Percentiles rank a stretch among this genome's conserved stretches.
Evolutionary conservation across 768 basidiomycete genomes (phyloP).

Genomic region (Suillus fuscotomentosus): DNA sequence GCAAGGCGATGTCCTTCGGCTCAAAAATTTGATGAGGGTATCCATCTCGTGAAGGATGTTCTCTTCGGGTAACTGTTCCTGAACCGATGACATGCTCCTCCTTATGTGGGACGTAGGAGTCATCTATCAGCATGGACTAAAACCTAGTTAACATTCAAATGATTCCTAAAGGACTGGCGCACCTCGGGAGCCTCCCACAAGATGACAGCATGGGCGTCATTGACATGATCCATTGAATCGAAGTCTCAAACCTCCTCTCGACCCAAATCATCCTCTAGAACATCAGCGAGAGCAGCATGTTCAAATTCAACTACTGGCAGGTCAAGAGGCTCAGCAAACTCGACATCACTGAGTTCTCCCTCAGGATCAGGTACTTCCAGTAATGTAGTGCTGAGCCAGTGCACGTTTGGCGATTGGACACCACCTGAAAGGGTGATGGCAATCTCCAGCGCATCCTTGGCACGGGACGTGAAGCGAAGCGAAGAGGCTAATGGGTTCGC

Average conservation of each 20-base stretch:
- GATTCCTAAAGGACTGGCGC: background rate
- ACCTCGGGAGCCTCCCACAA: conserved; percentile 5
- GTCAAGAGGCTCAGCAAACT: background rate
- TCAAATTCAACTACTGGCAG: background rate
- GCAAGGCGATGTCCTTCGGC: background rate
- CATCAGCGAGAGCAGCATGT: conserved; percentile 6
- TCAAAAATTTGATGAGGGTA: conserved; percentile 8
- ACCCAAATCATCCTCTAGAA: conserved; percentile 7
- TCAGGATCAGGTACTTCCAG: background rate
- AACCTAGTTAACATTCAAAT: background rate
- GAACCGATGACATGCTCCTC: background rate
- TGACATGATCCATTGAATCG: background rate
- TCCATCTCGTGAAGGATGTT: background rate
- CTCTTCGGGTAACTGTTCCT: background rate
- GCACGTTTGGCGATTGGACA: background rate
- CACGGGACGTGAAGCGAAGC: conserved; percentile 9
- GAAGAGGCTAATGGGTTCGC: conserved; percentile 13
- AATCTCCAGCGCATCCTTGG: conserved; percentile 4
- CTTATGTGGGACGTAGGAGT: background rate
- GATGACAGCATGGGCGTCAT: background rate
- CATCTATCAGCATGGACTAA: background rate
- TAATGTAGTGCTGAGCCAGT: conserved; percentile 4
- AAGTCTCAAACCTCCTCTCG: background rate
- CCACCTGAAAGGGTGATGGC: conserved; percentile 5
- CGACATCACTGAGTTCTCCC: background rate